Evolutionary conservation across 2,329 filamentous ascomycete genomes (phyloP).

Genomic region (Stagonosporopsis chrysanthemi): DNA sequence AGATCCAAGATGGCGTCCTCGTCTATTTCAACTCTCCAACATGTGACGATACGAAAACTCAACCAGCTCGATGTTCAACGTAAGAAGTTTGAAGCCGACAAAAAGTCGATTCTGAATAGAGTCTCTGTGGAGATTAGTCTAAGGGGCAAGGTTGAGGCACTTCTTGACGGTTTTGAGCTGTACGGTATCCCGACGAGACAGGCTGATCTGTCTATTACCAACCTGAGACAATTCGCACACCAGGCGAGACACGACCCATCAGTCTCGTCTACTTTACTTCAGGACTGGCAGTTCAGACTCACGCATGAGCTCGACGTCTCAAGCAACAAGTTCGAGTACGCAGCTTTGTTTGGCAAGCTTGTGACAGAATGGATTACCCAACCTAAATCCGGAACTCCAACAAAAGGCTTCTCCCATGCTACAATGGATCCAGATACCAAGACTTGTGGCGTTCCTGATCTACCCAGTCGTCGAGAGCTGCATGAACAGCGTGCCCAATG

Average conservation of each 20-base stretch:
- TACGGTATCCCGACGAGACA: conserved; percentile 24
- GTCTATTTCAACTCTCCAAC: conserved; percentile 33
- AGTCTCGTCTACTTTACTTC: conserved; percentile 30
- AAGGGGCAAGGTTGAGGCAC: conserved; percentile 26
- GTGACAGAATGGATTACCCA: conserved; percentile 44
- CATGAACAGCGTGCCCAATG: conserved; percentile 56
- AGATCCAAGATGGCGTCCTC: conserved; percentile 25
- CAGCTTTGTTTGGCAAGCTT: conserved; percentile 36
- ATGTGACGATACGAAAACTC: conserved; percentile 39
- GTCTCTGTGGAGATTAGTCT: conserved; percentile 14
- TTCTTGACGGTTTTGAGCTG: conserved; percentile 32
- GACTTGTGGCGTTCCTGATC: conserved; percentile 47
- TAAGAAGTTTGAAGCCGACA: conserved; percentile 30
- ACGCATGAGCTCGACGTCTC: conserved; percentile 37
- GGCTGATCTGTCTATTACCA: conserved; percentile 23
- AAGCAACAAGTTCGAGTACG: conserved; percentile 42
- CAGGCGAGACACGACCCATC: conserved; percentile 40
- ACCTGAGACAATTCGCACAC: conserved; percentile 35
- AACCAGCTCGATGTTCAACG: conserved; percentile 32
- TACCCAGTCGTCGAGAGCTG: conserved; percentile 53
- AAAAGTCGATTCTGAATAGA: conserved; percentile 25
- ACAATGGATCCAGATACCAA: neutral
- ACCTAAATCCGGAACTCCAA: conserved; percentile 21
- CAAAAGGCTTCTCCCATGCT: neutral
- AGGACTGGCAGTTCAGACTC: conserved; percentile 36